Evolutionary conservation across 345 rosid species (phyloP).

Genomic region (Populus alba): DNA sequence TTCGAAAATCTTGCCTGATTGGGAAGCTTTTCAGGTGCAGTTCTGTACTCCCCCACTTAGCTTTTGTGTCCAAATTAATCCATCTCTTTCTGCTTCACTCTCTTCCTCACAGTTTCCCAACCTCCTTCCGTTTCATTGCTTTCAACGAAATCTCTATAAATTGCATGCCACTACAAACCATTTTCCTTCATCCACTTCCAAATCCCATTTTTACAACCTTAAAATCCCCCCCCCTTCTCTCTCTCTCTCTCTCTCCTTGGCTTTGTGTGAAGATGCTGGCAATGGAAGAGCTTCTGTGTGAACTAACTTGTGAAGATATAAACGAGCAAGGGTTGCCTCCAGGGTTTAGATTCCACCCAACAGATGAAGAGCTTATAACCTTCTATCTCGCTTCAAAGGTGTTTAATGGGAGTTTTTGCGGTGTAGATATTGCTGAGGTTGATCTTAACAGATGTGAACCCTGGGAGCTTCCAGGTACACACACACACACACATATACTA

Average conservation of each 20-base stretch:
- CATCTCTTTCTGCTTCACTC: neutral
- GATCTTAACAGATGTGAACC: slow-evolving; percentile 95
- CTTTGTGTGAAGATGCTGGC: slow-evolving; percentile 29
- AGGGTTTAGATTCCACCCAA: slow-evolving; percentile 93
- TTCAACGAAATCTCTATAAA: neutral
- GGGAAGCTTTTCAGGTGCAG: neutral
- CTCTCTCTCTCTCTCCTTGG: neutral
- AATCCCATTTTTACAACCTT: neutral
- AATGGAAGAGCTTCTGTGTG: slow-evolving; percentile 62
- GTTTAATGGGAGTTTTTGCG: slow-evolving; percentile 65
- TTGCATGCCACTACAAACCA: too few relatives aligned
- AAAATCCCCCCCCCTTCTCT: neutral
- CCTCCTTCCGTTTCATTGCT: neutral
- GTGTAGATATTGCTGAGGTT: slow-evolving; percentile 74
- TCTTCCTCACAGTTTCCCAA: neutral
- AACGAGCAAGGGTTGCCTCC: slow-evolving; percentile 85
- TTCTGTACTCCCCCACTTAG: neutral
- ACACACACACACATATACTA: neutral
- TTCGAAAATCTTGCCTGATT: neutral
- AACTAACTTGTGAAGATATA: slow-evolving; percentile 57
- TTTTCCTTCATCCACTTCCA: neutral
- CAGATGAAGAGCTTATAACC: slow-evolving; percentile 90
- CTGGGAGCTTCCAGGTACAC: slow-evolving; percentile 94
- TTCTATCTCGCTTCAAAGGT: slow-evolving; percentile 90
- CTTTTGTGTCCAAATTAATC: too few relatives aligned